These are phyloP conservation scores for Cryptococcus sp. DNA, from an alignment of 1,284 basidiomycete genomes.

Conservation along the genomic window DNA sequence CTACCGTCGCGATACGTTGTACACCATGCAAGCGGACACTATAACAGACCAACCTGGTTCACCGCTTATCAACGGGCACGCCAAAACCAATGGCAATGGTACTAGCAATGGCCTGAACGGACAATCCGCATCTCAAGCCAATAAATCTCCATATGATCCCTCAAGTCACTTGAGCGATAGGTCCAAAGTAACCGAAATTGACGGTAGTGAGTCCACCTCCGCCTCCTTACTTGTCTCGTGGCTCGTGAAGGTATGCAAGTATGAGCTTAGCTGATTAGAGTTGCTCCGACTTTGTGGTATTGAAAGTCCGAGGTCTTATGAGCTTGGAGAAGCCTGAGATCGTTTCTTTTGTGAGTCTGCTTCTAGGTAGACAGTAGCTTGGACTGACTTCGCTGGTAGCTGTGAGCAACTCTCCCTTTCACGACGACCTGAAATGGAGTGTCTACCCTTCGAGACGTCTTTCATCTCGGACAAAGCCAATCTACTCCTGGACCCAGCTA, in stretches of 20 bases:
- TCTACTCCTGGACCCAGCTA: not conserved
- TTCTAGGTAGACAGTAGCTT: slow-evolving; percentile 8
- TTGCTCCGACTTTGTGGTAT: slow-evolving; percentile 4
- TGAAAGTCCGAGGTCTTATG: slow-evolving; percentile 62
- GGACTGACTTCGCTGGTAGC: slow-evolving; percentile 4
- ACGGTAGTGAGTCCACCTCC: slow-evolving; percentile 34
- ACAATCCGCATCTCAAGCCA: not conserved
- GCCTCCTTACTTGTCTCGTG: not conserved
- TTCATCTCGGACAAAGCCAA: not conserved
- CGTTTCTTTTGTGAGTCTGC: slow-evolving; percentile 69
- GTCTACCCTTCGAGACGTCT: not conserved
- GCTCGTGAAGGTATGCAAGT: too few relatives aligned
- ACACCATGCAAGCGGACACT: slow-evolving; percentile 1
- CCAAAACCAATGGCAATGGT: slow-evolving; percentile 10
- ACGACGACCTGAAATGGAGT: not conserved
- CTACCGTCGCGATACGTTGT: too few relatives aligned
- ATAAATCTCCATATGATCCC: slow-evolving; percentile 3
- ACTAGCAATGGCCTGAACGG: not conserved
- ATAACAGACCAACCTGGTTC: not conserved
- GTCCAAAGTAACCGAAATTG: slow-evolving; percentile 29
- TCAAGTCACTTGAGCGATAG: slow-evolving; percentile 29
- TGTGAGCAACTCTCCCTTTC: slow-evolving; percentile 2
- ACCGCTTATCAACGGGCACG: not conserved
- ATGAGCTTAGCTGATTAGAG: not conserved
- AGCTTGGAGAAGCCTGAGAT: slow-evolving; percentile 79